Conservation (phyloP, 305 asterid genomes). For the Striga hermonthica region DNA sequence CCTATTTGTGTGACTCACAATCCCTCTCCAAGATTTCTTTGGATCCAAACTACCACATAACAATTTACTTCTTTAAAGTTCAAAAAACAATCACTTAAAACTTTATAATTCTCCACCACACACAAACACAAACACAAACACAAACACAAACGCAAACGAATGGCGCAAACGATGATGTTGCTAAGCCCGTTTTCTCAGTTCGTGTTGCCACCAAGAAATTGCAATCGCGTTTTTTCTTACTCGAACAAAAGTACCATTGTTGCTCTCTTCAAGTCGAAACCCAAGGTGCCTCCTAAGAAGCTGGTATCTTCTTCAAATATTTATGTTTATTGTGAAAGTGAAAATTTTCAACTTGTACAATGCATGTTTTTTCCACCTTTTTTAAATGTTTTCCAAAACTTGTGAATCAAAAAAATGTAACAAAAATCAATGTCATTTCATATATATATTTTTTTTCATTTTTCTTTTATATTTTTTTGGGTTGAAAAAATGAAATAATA, state of each 20-base stretch:
- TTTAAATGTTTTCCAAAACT: neutral
- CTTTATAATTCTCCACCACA: conserved; percentile 5
- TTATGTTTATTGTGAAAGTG: neutral
- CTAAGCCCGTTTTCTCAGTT: conserved; percentile 2
- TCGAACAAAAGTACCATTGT: neutral
- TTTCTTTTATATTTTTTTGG: neutral
- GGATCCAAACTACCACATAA: neutral
- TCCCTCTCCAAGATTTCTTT: neutral
- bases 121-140: neutral
- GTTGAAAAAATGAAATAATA: neutral
- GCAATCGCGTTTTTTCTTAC: neutral
- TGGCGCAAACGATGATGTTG: conserved; percentile 8
- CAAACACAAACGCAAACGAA: neutral
- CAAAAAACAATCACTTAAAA: neutral
- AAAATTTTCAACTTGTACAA: no score
- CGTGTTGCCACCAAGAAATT: neutral
- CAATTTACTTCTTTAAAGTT: neutral
- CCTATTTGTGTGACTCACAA: conserved; percentile 7
- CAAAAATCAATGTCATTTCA: neutral
- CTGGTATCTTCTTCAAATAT: neutral
- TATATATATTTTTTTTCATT: neutral
- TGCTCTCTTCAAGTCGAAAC: neutral
- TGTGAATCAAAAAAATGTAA: neutral
- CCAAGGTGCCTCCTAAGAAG: conserved; percentile 1
- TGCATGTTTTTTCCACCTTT: neutral